phyloP scores from a whole-genome alignment of 805 yeast species.

The Wickerhamiella occidentalis region DNA sequence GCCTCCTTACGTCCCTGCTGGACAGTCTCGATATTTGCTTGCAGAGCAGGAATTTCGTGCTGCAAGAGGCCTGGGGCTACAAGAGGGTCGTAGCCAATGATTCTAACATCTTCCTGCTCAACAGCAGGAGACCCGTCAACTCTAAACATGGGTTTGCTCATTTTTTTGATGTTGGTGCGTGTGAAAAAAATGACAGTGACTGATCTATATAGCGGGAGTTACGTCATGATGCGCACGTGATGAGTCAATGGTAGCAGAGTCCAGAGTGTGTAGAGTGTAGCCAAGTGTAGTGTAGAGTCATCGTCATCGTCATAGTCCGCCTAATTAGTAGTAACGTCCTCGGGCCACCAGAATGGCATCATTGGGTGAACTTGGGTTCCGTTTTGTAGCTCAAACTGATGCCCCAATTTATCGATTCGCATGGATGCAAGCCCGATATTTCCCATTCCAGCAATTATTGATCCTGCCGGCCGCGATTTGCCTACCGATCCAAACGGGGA shows the following conservation, averaged over 20 bases:
- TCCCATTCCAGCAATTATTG: constrained; percentile 42
- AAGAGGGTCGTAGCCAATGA: constrained; percentile 86
- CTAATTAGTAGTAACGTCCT: constrained; percentile 10
- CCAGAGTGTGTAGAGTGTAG: neutral
- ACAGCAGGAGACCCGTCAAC: constrained; percentile 29
- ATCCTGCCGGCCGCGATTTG: constrained; percentile 41
- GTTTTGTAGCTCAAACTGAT: constrained; percentile 14
- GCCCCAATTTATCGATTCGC: constrained; percentile 30
- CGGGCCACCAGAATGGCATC: constrained; percentile 72
- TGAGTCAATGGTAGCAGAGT: neutral
- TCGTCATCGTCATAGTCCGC: too few relatives aligned
- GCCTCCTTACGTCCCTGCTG: constrained; percentile 69
- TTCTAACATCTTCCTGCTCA: constrained; percentile 47
- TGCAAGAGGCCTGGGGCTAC: constrained; percentile 86
- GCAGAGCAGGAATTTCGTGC: constrained; percentile 62
- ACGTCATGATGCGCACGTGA: neutral
- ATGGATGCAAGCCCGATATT: constrained; percentile 58
- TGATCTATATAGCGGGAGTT: neutral
- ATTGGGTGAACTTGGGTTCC: constrained; percentile 39
- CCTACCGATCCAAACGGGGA: constrained; percentile 16
- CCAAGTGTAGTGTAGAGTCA: neutral
- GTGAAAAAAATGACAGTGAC: neutral
- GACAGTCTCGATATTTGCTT: constrained; percentile 46
- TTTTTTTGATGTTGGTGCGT: neutral
- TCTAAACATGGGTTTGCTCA: constrained; percentile 26